A percentile compares a stretch with the other conserved stretches of the same genome.
Conservation (phyloP, 495 filamentous ascomycete genomes). For the Lasiosphaeria ovina region DNA sequence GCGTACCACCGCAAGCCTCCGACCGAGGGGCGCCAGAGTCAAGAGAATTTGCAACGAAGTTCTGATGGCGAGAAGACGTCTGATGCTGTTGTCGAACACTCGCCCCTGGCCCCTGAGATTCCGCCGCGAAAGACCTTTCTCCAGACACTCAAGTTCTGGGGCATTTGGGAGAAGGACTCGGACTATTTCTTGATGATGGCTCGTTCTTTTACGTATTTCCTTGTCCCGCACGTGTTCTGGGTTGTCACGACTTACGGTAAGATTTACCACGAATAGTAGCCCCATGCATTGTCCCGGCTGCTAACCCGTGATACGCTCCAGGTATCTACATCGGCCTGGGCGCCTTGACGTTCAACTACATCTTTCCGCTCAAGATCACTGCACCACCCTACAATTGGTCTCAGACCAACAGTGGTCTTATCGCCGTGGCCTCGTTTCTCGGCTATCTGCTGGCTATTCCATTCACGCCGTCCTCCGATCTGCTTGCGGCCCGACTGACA, state of each 20-base stretch:
- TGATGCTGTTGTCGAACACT: not conserved
- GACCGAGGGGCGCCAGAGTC: not conserved
- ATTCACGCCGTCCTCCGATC: slow-evolving; percentile 55
- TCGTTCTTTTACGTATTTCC: slow-evolving; percentile 56
- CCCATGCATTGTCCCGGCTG: not conserved
- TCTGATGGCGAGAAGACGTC: slow-evolving; percentile 19
- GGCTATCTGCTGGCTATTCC: slow-evolving; percentile 56
- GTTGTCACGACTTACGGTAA: slow-evolving; percentile 55
- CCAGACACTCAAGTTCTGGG: slow-evolving; percentile 49
- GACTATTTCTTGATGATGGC: slow-evolving; percentile 56
- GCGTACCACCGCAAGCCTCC: slow-evolving; percentile 47
- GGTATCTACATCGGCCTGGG: slow-evolving; percentile 59
- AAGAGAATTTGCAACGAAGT: not conserved
- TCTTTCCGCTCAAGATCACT: slow-evolving; percentile 57
- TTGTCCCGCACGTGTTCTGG: slow-evolving; percentile 59
- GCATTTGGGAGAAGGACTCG: slow-evolving; percentile 47
- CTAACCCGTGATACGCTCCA: slow-evolving; percentile 8
- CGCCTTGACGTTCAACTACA: slow-evolving; percentile 58
- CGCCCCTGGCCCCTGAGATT: slow-evolving; percentile 8
- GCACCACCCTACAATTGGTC: slow-evolving; percentile 58
- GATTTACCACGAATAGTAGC: slow-evolving; percentile 6
- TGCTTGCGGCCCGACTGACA: slow-evolving; percentile 54
- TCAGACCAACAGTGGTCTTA: slow-evolving; percentile 54
- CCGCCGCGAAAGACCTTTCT: slow-evolving; percentile 47
- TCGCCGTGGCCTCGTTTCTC: slow-evolving; percentile 50